Evolutionary conservation across 1,139 yeast genomes (phyloP).

Genomic region (Geotrichum phurueaensis): DNA sequence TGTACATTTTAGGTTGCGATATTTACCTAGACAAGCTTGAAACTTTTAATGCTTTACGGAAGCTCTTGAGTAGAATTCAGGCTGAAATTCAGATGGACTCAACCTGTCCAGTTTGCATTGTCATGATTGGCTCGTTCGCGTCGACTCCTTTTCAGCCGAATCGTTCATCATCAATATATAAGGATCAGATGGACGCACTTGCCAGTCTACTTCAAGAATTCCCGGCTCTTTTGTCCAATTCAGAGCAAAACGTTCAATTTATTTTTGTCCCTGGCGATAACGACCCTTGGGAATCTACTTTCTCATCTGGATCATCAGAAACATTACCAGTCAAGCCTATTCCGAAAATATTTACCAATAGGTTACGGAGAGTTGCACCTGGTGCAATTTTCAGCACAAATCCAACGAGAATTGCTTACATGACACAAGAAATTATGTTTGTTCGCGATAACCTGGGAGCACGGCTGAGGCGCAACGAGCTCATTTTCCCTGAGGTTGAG

Average conservation of each 20-base stretch:
- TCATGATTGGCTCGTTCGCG: conserved; percentile 65
- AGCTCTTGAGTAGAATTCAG: conserved; percentile 48
- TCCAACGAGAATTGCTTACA: conserved; percentile 70
- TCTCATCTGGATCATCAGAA: conserved; percentile 59
- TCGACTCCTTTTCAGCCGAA: conserved; percentile 57
- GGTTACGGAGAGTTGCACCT: conserved; percentile 60
- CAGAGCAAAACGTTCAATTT: conserved; percentile 42
- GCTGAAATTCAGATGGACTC: conserved; percentile 39
- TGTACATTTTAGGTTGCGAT: conserved; percentile 70
- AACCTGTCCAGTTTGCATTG: conserved; percentile 50
- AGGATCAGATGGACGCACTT: conserved; percentile 65
- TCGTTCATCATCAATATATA: conserved; percentile 48
- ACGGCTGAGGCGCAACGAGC: conserved; percentile 63
- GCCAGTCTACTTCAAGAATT: conserved; percentile 50
- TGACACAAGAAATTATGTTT: conserved; percentile 76
- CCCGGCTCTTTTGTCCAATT: conserved; percentile 36
- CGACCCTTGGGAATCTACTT: conserved; percentile 87
- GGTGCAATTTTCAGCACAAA: conserved; percentile 68
- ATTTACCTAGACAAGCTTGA: conserved; percentile 56
- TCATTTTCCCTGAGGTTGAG: conserved; percentile 44
- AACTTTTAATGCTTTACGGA: conserved; percentile 55
- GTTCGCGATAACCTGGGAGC: conserved; percentile 67
- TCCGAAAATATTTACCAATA: conserved; percentile 62
- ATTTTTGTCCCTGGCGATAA: conserved; percentile 80
- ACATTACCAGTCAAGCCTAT: conserved; percentile 66